These are phyloP conservation scores for Vaccinium myrtillus DNA, from an alignment of 148 eudicot species.

Conservation along the genomic window DNA sequence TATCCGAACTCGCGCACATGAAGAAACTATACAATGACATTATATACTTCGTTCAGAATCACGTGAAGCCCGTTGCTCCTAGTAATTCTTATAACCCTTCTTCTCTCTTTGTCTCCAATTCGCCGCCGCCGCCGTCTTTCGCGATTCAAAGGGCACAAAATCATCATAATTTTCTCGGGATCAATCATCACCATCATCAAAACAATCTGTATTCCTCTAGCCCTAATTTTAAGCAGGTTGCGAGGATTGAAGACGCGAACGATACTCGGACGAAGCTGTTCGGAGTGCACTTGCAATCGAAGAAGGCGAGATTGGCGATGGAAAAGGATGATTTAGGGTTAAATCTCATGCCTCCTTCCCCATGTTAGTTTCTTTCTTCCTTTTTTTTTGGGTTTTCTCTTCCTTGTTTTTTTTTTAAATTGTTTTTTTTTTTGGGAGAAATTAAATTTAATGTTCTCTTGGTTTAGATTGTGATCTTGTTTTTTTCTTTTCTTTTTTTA, in stretches of 20 bases:
- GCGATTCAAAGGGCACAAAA: conserved; percentile 23
- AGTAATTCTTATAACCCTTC: conserved; percentile 25
- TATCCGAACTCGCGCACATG: conserved; percentile 88
- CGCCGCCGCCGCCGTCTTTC: conserved; percentile 3
- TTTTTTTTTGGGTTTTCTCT: background rate
- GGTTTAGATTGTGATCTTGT: background rate
- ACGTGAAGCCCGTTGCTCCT: conserved; percentile 71
- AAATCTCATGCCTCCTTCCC: conserved; percentile 87
- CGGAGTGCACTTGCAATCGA: conserved; percentile 65
- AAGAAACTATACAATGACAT: conserved; percentile 82
- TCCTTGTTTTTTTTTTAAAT: background rate
- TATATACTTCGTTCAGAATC: conserved; percentile 85
- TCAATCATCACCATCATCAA: conserved; percentile 6
- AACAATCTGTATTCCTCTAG: background rate
- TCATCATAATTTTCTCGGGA: conserved; percentile 27
- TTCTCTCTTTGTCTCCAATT: conserved; percentile 15
- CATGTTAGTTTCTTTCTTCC: conserved; percentile 29
- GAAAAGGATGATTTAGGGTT: conserved; percentile 82
- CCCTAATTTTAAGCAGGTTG: background rate
- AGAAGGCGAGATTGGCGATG: conserved; percentile 65
- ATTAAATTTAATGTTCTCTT: background rate
- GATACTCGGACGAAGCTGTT: conserved; percentile 51
- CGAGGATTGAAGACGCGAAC: conserved; percentile 20
- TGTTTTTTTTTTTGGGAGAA: background rate
- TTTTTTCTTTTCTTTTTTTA: background rate